Evolutionary conservation across 257 asterid species (phyloP).

Genomic region (Penstemon barbatus): DNA sequence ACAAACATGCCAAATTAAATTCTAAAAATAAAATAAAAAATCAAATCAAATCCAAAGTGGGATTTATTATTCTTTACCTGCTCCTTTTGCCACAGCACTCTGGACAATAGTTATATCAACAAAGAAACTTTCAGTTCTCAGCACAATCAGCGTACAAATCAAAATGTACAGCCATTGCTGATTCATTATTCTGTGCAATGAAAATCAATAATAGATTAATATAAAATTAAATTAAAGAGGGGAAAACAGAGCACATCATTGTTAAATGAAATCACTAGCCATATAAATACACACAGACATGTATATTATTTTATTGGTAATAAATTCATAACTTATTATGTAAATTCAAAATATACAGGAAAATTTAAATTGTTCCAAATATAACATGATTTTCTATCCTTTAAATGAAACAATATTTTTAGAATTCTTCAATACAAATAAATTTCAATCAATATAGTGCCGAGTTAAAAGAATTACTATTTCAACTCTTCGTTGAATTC

Average conservation of each 20-base stretch:
- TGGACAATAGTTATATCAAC: conserved; percentile 52
- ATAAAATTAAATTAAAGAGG: too few relatives aligned
- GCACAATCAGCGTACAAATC: conserved; percentile 26
- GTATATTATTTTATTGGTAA: too few relatives aligned
- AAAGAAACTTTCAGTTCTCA: conserved; percentile 32
- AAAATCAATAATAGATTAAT: too few relatives aligned
- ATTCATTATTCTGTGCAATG: conserved; percentile 38
- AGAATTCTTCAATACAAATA: background rate
- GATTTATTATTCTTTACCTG: conserved; percentile 40
- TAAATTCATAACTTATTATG: background rate
- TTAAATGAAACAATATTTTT: background rate
- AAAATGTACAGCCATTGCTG: conserved; percentile 37
- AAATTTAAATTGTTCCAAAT: background rate
- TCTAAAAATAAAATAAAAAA: background rate
- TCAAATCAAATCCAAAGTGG: background rate
- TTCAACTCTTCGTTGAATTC: background rate
- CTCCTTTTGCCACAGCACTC: conserved; percentile 69
- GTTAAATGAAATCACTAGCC: too few relatives aligned
- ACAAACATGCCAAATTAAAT: background rate
- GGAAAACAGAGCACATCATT: too few relatives aligned
- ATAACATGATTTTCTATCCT: background rate
- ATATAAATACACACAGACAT: too few relatives aligned
- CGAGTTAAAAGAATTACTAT: background rate
- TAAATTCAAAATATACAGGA: background rate
- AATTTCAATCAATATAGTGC: background rate